Conservation (phyloP, 2,329 filamentous ascomycete species). For the Fusarium veterinarium region DNA sequence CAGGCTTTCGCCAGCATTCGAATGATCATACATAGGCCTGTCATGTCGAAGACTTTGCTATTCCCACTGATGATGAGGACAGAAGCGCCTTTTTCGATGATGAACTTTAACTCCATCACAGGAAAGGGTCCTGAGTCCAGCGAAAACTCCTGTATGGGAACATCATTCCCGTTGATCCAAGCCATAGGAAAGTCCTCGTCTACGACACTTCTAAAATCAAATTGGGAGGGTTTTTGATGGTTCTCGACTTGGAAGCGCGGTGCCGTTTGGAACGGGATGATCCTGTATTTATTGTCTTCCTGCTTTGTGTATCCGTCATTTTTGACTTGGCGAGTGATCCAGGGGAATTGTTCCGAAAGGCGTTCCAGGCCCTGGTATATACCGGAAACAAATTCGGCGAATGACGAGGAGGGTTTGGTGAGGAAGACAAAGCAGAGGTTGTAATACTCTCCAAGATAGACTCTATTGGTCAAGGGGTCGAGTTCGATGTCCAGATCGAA, state of each 20-base stretch:
- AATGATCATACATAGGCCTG: not conserved
- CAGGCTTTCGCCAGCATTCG: not conserved
- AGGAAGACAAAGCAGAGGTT: not conserved
- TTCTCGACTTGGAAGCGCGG: not conserved
- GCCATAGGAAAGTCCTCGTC: not conserved
- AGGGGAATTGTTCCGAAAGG: not conserved
- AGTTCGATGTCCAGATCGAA: not conserved
- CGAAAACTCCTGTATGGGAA: not conserved
- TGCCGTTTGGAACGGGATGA: not conserved
- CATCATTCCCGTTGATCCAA: not conserved
- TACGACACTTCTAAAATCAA: not conserved
- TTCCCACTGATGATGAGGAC: not conserved
- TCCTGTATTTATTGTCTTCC: not conserved
- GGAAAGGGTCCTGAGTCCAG: not conserved
- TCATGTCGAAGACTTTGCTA: not conserved
- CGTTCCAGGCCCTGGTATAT: not conserved
- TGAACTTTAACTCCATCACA: not conserved
- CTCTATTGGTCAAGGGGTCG: not conserved
- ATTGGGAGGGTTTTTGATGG: not conserved
- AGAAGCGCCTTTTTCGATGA: not conserved
- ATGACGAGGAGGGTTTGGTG: fast-evolving
- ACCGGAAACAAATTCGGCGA: not conserved
- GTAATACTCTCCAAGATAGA: not conserved
- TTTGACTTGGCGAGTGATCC: not conserved
- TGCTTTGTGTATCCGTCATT: not conserved